Base-by-base conservation (phyloP, 2,329 filamentous ascomycete genomes). In the Ceratocystis albifundus region DNA sequence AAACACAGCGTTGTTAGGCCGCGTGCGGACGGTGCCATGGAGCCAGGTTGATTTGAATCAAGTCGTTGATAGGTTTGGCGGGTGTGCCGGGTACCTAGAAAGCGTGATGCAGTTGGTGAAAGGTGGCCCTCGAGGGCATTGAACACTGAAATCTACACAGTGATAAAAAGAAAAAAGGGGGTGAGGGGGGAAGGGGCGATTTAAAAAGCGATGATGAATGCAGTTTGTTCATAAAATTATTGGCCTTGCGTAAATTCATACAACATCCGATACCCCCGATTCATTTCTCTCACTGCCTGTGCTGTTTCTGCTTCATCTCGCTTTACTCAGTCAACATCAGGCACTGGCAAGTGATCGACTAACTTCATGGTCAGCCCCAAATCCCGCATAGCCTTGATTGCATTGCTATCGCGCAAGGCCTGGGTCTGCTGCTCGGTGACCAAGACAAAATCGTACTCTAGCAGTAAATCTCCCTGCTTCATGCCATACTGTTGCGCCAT, bases 1-100 rank as follows among this genome's bases (percentile, higher is more conserved):
- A 69, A 97, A 97, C 74, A 85, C 87, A 20, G 90, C 87, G 0
- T 78, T 99, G 36, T 73, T 97, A 50, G 92, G 92, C 3, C 81
- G 89, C 41, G 75, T 72, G 55, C 75, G 76, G 62, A 72, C 71
- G 3, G 70, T 68, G 61, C 61, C 69, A 0, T 55, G 66, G 0
- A 71, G 71, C 2, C 71, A 77, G 8, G 69, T 78, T 4, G 75
- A 82, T 62, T 70, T 84, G 25, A 66, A 74, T 12, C 72, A 73
- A 1, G 71, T 87, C 22, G 71, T 85, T 15, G 70, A 72, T 12
- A 78, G 77, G 68, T 82, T 84, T 70, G 83, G 81, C 12, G 82
- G 82, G n/a, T 78, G 80, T 0, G 77, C 77, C 15, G 82, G 82
- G 0, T 87, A 84, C 73, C 74, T 80, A 68, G 80, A 81, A n/a